A percentile compares a stretch with the other conserved stretches of the same genome.
phyloP scores from a whole-genome alignment of 1,284 basidiomycete species.

The Cutaneotrichosporon sp. region DNA sequence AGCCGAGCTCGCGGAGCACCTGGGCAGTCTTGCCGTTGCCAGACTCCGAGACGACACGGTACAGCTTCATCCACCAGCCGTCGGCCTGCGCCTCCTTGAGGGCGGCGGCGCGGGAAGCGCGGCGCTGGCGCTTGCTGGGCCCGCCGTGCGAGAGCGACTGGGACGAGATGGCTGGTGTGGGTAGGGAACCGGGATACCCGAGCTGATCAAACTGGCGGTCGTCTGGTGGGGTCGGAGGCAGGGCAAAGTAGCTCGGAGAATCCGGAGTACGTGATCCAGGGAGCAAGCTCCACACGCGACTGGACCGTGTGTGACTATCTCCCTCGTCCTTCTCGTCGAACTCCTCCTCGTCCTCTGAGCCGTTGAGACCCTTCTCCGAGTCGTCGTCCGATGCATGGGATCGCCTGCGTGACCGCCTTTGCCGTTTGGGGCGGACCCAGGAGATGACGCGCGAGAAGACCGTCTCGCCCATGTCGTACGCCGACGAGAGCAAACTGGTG shows the following conservation, averaged over 20 bases:
- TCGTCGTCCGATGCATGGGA: constrained; percentile 36
- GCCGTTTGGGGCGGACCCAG: constrained; percentile 22
- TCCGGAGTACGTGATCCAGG: constrained; percentile 7
- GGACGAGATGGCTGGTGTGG: constrained; percentile 51
- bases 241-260: constrained; percentile 38
- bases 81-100: constrained; percentile 16
- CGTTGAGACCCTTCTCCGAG: constrained; percentile 49
- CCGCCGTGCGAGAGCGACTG: constrained; percentile 38
- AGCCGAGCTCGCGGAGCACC: constrained; percentile 49
- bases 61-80: constrained; percentile 28
- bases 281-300: constrained; percentile 39
- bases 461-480: constrained; percentile 40
- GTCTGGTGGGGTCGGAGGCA: constrained; percentile 41
- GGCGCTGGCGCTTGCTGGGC: constrained; percentile 13
- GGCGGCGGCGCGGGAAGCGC: constrained; percentile 18
- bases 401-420: constrained; percentile 8
- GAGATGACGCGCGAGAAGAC: constrained; percentile 28
- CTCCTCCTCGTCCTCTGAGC: constrained; percentile 32
- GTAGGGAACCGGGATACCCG: constrained; percentile 33
- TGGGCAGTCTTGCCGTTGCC: constrained; percentile 46
- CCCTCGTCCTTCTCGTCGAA: constrained; percentile 25
- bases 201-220: constrained; percentile 15
- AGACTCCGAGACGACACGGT: constrained; percentile 19
- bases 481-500: constrained; percentile 27
- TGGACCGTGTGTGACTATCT: constrained; percentile 4